Base-by-base conservation (phyloP, 148 eudicot genomes). In the Salicornia ramosissima region DNA sequence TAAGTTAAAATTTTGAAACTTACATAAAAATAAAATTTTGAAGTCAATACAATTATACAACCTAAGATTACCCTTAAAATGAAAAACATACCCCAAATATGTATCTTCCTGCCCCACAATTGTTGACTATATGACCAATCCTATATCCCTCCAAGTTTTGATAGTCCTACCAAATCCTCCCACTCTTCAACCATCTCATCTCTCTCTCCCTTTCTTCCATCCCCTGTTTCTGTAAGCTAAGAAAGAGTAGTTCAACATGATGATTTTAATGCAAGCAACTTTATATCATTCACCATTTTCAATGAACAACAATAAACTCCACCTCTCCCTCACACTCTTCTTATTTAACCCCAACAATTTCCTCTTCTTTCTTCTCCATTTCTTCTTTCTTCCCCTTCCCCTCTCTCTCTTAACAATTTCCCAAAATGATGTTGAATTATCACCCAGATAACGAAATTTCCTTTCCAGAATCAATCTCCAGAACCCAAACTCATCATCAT, bases 391-490 rank as follows among this genome's bases (percentile, higher is more conserved):
- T n/a, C n/a, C n/a, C n/a, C n/a, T n/a, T n/a, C n/a, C n/a, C n/a
- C n/a, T n/a, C n/a, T 49, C 66, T 68, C 25, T 12, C 49, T 43
- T 19, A 7, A 65, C 34, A 33, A 58, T 52, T 39, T 9, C 63
- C 63, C 25, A 12, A 5, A 16, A 54, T 69, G 4, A 66, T 18
- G 69, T 86, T 89, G 89, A 75, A 84, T 88, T 75, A 69, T 67
- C 61, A 66, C 34, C 45, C 54, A 63, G 47, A 39, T 22, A 71
- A 78, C 6, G 77, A 68, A 42, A 78, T 64, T 74, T 75, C 85
- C 61, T 75, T 80, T 53, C 70, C 84, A 47, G 74, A 64, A 22
- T 43, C 77, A 55, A 24, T 30, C 29, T 58, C 40, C 47, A 22
- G 49, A 25, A 65, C 67, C 64, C 75, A 21, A 31, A 71, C 16